Conservation (phyloP, 345 rosid genomes). For the Mallotus nudiflorus region DNA sequence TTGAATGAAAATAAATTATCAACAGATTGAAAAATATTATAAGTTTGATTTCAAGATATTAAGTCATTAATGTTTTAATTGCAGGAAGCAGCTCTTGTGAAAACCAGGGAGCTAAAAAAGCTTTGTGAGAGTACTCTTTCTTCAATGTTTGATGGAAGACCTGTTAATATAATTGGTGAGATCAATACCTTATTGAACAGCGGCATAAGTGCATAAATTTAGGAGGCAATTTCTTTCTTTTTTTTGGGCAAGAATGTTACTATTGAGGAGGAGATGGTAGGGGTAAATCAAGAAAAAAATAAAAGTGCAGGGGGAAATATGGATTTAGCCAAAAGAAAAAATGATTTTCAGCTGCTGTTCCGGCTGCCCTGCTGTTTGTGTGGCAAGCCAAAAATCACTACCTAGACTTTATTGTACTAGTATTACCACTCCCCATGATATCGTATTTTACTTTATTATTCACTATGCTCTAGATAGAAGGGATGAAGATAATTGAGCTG, state of each 20-base stretch:
- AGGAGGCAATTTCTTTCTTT: neutral
- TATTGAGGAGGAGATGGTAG: slow-evolving; percentile 6
- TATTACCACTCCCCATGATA: too few species aligned
- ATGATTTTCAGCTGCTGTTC: too few species aligned
- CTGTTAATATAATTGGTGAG: slow-evolving; percentile 94
- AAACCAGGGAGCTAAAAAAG: slow-evolving; percentile 87
- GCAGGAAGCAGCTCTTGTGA: slow-evolving; percentile 81
- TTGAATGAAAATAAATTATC: neutral
- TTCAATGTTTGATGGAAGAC: slow-evolving; percentile 91
- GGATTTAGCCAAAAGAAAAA: too few species aligned
- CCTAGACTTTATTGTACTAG: too few species aligned
- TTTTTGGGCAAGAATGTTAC: slow-evolving; percentile 19
- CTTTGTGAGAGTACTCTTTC: slow-evolving; percentile 85
- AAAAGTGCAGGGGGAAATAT: too few species aligned
- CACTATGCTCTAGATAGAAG: too few species aligned
- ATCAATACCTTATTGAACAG: slow-evolving; percentile 79
- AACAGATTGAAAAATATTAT: neutral
- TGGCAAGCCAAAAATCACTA: too few species aligned
- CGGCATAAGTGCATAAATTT: slow-evolving; percentile 49
- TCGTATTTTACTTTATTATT: too few species aligned
- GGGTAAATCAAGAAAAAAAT: too few species aligned
- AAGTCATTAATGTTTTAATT: slow-evolving; percentile 10
- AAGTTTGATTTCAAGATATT: neutral
- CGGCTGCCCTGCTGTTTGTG: too few species aligned
- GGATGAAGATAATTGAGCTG: too few species aligned